Evolutionary conservation across 257 asterid genomes (phyloP).

Genomic region (Ocimum tenuiflorum): DNA sequence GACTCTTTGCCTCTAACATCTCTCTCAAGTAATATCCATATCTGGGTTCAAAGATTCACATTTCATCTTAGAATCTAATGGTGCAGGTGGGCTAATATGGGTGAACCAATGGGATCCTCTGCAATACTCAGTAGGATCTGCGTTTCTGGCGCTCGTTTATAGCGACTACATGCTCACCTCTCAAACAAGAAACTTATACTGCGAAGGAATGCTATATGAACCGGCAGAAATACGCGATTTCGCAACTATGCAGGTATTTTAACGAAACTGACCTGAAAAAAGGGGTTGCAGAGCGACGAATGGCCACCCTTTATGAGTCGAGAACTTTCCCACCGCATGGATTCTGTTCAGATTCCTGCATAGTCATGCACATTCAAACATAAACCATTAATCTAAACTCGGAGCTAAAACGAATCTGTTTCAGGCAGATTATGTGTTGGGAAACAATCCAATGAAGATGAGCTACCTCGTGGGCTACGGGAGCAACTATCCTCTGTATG

Average conservation of each 20-base stretch:
- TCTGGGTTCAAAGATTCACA: background rate
- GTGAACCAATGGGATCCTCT: constrained; percentile 39
- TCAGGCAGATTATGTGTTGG: constrained; percentile 47
- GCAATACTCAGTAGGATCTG: constrained; percentile 57
- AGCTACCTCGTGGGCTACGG: constrained; percentile 58
- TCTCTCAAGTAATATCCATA: background rate
- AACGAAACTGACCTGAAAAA: background rate
- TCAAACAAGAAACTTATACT: constrained; percentile 36
- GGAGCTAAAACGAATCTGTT: too few species aligned
- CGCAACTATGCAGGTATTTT: constrained; percentile 44
- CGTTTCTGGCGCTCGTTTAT: constrained; percentile 54
- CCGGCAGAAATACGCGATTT: constrained; percentile 39
- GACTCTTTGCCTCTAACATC: too few species aligned
- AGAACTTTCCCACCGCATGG: background rate
- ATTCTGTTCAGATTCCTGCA: background rate
- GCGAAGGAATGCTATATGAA: constrained; percentile 33
- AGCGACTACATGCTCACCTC: constrained; percentile 61
- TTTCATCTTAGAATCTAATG: background rate
- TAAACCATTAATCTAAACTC: too few species aligned
- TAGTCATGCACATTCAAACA: background rate
- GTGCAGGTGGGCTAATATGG: constrained; percentile 57
- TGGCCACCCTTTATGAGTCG: background rate
- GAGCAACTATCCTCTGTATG: constrained; percentile 38
- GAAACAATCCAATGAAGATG: constrained; percentile 36
- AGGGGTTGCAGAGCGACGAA: background rate